phyloP scores from a whole-genome alignment of 2,329 filamentous ascomycete species.

The Ophiostoma triangulosporum region DNA sequence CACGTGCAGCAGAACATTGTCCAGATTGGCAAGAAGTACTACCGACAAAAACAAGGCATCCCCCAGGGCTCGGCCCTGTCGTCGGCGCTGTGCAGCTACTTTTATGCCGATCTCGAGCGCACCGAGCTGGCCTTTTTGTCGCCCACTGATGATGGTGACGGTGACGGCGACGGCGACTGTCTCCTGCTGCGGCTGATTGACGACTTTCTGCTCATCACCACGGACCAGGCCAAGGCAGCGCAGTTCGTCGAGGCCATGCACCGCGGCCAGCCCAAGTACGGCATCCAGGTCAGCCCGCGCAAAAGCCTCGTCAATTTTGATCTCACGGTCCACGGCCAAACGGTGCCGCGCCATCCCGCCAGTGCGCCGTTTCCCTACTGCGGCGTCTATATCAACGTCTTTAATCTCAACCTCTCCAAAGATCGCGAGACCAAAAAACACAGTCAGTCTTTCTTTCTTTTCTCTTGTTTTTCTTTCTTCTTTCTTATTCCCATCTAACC shows the following conservation, averaged over 20 bases:
- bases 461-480: neutral
- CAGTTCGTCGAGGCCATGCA: conserved; percentile 73
- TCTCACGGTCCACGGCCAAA: conserved; percentile 37
- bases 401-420: conserved; percentile 61
- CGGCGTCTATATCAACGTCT: conserved; percentile 62
- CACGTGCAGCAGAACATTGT: conserved; percentile 81
- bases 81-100: conserved; percentile 81
- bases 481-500: neutral
- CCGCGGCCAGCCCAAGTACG: conserved; percentile 61
- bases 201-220: conserved; percentile 83
- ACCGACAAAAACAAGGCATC: conserved; percentile 77
- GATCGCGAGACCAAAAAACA: conserved; percentile 40
- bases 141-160: conserved; percentile 21
- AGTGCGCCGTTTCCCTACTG: conserved; percentile 68
- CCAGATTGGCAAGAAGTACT: conserved; percentile 77
- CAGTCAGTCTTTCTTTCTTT: neutral
- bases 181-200: conserved; percentile 76
- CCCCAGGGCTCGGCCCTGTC: conserved; percentile 88
- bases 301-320: conserved; percentile 86
- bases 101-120: conserved; percentile 78
- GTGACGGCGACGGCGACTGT: conserved; percentile 27
- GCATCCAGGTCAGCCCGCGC: conserved; percentile 57
- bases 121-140: conserved; percentile 56
- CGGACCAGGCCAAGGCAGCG: conserved; percentile 49
- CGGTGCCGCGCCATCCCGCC: conserved; percentile 33